Conservation (phyloP, 2,329 filamentous ascomycete genomes). For the Gnomoniopsis sp. region DNA sequence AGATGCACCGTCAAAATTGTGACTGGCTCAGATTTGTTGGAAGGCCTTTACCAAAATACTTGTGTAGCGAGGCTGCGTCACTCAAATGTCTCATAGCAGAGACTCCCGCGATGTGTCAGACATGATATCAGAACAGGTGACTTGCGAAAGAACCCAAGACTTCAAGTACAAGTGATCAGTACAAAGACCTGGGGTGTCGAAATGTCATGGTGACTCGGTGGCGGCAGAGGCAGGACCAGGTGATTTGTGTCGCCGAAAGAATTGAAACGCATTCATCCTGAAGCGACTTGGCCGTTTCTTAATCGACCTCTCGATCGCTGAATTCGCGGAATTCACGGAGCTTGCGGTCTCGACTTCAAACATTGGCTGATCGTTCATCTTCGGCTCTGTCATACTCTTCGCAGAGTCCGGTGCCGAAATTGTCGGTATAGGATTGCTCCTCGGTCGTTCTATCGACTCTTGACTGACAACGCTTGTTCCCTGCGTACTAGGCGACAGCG, state of each 20-base stretch:
- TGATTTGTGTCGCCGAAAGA: conserved; percentile 53
- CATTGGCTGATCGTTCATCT: conserved; percentile 26
- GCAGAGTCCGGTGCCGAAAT: conserved; percentile 26
- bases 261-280: conserved; percentile 57
- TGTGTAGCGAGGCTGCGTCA: too few species aligned
- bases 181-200: neutral
- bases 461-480: conserved; percentile 63
- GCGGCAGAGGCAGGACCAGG: conserved; percentile 31
- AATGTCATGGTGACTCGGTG: conserved; percentile 19
- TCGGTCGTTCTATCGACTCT: conserved; percentile 51
- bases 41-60: too few species aligned
- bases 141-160: neutral
- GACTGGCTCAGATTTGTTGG: too few species aligned
- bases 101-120: too few species aligned
- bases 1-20: too few species aligned
- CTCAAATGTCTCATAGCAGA: too few species aligned
- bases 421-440: conserved; percentile 38
- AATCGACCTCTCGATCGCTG: conserved; percentile 45
- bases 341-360: conserved; percentile 36
- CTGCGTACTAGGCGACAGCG: conserved; percentile 61
- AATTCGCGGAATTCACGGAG: conserved; percentile 42
- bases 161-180: neutral
- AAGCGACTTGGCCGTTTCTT: conserved; percentile 64
- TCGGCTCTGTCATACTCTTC: conserved; percentile 25
- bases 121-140: neutral